phyloP scores from a whole-genome alignment of 805 yeast species.

The Yueomyces sp. region DNA sequence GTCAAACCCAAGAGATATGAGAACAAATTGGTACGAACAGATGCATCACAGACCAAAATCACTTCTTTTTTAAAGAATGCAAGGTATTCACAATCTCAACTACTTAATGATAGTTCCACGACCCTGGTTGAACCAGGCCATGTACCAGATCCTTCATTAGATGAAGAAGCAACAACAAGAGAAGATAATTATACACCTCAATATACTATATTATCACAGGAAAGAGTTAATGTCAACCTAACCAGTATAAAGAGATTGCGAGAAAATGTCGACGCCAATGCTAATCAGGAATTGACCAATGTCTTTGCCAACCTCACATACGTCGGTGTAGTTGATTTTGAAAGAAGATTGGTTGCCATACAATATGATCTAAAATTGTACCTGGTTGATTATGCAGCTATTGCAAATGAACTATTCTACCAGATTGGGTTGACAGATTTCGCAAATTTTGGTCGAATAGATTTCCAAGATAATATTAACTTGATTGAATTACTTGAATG shows the following conservation, averaged over 20 bases:
- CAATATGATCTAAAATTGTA: slow-evolving; percentile 71
- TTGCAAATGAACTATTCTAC: slow-evolving; percentile 59
- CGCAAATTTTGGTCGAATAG: slow-evolving; percentile 61
- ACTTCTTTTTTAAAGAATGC: slow-evolving; percentile 12
- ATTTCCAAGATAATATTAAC: slow-evolving; percentile 23
- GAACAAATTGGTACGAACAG: slow-evolving; percentile 23
- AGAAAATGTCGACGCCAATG: slow-evolving; percentile 31
- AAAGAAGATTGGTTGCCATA: slow-evolving; percentile 60
- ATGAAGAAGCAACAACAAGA: neutral
- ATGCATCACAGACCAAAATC: slow-evolving; percentile 21
- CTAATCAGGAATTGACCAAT: slow-evolving; percentile 45
- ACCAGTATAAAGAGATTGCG: slow-evolving; percentile 48
- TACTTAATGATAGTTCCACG: neutral
- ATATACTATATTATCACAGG: slow-evolving; percentile 12
- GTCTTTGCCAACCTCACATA: slow-evolving; percentile 56
- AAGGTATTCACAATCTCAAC: neutral
- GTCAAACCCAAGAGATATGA: slow-evolving; percentile 18
- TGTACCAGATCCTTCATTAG: neutral
- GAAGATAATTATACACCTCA: neutral
- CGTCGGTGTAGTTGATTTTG: slow-evolving; percentile 72
- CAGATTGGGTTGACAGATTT: slow-evolving; percentile 70
- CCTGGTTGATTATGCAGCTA: slow-evolving; percentile 66
- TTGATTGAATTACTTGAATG: slow-evolving; percentile 27
- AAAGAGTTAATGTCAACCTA: slow-evolving; percentile 33
- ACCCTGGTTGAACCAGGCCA: neutral